A percentile compares a stretch with the other conserved stretches of the same genome.
Evolutionary conservation across 106 monocot genomes (phyloP).

Genomic region (Amphibolis antarctica): DNA sequence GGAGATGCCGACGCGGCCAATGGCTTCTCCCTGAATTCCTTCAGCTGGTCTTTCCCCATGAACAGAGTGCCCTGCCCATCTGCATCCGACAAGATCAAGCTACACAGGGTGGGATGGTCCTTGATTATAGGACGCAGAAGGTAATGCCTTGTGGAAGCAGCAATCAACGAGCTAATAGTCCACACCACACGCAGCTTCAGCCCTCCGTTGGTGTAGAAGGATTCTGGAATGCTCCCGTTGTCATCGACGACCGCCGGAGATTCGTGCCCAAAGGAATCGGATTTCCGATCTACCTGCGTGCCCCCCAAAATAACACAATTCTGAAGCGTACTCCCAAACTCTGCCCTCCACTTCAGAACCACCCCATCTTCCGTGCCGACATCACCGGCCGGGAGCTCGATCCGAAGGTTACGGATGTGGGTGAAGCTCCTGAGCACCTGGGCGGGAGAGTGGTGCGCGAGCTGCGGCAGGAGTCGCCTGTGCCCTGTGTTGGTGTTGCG

Average conservation of each 20-base stretch:
- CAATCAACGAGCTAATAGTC: conserved; percentile 81
- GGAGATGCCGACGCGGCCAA: conserved; percentile 12
- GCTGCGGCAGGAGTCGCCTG: conserved; percentile 58
- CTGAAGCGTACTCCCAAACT: conserved; percentile 78
- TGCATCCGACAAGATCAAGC: conserved; percentile 19
- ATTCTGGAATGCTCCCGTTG: conserved; percentile 75
- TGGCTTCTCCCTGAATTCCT: conserved; percentile 24
- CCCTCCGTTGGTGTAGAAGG: conserved; percentile 78
- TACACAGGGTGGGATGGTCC: conserved; percentile 49
- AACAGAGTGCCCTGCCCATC: conserved; percentile 25
- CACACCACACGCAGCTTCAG: conserved; percentile 74
- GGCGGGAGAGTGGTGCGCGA: conserved; percentile 65
- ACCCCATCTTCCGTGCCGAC: conserved; percentile 74
- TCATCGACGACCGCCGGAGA: too few species aligned
- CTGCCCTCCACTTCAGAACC: conserved; percentile 70
- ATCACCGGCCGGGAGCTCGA: conserved; percentile 75
- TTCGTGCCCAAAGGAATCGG: too few species aligned
- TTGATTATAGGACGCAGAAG: conserved; percentile 56
- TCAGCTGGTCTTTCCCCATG: conserved; percentile 25
- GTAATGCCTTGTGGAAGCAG: conserved; percentile 74
- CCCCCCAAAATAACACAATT: conserved; percentile 79
- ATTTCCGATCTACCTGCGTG: conserved; percentile 35
- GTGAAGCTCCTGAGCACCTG: conserved; percentile 73
- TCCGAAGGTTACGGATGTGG: conserved; percentile 38
- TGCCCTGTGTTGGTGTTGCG: conserved; percentile 23